Evolutionary conservation across 331 rosid genomes (phyloP).

Genomic region (Quercus phellos): DNA sequence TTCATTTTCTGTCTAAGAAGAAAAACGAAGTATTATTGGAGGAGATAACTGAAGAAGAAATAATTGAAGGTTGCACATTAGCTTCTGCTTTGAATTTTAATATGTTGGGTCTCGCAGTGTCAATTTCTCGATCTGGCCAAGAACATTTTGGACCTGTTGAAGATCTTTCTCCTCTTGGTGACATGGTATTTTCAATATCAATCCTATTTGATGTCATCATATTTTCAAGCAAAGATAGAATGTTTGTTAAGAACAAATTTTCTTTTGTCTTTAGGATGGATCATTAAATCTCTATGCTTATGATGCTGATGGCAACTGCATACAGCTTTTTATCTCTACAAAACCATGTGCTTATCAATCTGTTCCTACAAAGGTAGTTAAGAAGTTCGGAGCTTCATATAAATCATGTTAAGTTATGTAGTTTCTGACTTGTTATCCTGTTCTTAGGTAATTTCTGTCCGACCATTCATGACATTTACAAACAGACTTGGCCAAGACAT

Average conservation of each 20-base stretch:
- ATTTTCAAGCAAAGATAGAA: neutral
- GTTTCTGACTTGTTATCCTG: constrained; percentile 8
- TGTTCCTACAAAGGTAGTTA: constrained; percentile 84
- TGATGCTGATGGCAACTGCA: constrained; percentile 70
- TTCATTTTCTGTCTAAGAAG: constrained; percentile 44
- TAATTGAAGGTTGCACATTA: constrained; percentile 72
- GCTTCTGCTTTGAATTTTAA: constrained; percentile 82
- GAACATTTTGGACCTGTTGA: constrained; percentile 72
- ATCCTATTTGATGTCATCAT: neutral
- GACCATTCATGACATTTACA: constrained; percentile 91
- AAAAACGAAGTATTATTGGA: constrained; percentile 47
- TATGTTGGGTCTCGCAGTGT: constrained; percentile 67
- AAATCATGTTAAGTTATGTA: neutral
- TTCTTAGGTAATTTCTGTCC: constrained; percentile 69
- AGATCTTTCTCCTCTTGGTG: constrained; percentile 84
- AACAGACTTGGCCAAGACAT: constrained; percentile 87
- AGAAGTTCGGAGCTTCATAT: constrained; percentile 6
- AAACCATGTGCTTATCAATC: constrained; percentile 81
- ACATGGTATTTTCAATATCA: constrained; percentile 53
- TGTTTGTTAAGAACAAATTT: constrained; percentile 16
- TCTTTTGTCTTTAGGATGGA: constrained; percentile 66
- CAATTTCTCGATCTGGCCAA: constrained; percentile 54
- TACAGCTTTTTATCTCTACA: constrained; percentile 77
- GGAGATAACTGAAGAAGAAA: constrained; percentile 89
- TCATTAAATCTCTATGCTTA: constrained; percentile 72